phyloP scores from a whole-genome alignment of 2,329 filamentous ascomycete genomes.

The Nemania diffusa region DNA sequence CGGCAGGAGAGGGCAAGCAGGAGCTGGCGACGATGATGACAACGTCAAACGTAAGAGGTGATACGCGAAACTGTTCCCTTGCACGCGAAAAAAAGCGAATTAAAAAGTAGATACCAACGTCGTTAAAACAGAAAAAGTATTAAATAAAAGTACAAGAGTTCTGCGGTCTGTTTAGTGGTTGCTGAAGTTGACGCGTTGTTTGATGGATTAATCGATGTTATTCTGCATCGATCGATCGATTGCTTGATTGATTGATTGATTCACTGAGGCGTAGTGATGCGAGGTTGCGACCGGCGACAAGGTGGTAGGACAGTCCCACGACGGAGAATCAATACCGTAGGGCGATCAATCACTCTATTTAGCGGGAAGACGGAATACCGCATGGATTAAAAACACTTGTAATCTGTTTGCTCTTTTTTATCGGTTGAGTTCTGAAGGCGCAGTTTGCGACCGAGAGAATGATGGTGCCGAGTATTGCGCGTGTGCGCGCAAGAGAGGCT shows the following conservation, averaged over 20 bases:
- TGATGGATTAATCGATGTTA: slow-evolving; percentile 18
- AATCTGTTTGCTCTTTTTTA: slow-evolving; percentile 18
- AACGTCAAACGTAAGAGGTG: slow-evolving; percentile 27
- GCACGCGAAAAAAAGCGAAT: slow-evolving; percentile 39
- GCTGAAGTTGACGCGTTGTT: slow-evolving; percentile 26
- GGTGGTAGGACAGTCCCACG: slow-evolving; percentile 32
- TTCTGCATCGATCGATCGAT: slow-evolving; percentile 12
- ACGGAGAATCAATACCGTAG: slow-evolving; percentile 30
- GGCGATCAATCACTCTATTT: slow-evolving; percentile 38
- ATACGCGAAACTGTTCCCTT: slow-evolving; percentile 34
- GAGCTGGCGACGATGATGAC: slow-evolving; percentile 14
- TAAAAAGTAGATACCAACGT: slow-evolving; percentile 33
- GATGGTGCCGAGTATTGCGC: slow-evolving; percentile 24
- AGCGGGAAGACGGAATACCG: slow-evolving; percentile 36
- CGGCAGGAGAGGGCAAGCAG: neutral
- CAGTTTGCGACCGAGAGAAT: slow-evolving; percentile 30
- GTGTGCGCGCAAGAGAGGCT: slow-evolving; percentile 14
- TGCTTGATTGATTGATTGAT: slow-evolving; percentile 31
- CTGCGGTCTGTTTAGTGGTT: slow-evolving; percentile 8
- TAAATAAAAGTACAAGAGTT: slow-evolving; percentile 34
- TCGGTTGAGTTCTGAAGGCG: slow-evolving; percentile 15
- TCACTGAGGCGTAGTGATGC: slow-evolving; percentile 12
- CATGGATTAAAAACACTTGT: slow-evolving; percentile 39
- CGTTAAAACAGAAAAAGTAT: slow-evolving; percentile 23
- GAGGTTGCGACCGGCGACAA: slow-evolving; percentile 44